A percentile compares a stretch with the other conserved stretches of the same genome.
phyloP scores from a whole-genome alignment of 2,329 filamentous ascomycete species.

The Aureobasidium subglaciale region DNA sequence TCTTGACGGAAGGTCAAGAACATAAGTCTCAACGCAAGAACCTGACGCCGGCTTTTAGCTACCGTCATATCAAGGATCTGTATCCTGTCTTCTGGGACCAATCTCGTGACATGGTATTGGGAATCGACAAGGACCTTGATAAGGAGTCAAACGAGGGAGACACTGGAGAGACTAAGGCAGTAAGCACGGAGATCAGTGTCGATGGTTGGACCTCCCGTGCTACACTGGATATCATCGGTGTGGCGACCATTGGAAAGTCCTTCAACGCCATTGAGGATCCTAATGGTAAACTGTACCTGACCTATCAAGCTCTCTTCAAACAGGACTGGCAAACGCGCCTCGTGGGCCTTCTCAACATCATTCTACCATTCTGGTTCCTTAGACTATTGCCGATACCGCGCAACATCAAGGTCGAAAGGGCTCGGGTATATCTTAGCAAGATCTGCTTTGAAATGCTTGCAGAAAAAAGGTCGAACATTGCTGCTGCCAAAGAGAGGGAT shows the following conservation, averaged over 20 bases:
- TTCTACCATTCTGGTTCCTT: background rate
- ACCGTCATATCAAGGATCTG: conserved; percentile 74
- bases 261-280: conserved; percentile 47
- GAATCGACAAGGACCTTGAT: conserved; percentile 21
- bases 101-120: conserved; percentile 39
- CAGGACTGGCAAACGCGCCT: conserved; percentile 18
- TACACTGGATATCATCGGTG: conserved; percentile 53
- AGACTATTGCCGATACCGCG: conserved; percentile 1
- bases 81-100: conserved; percentile 82
- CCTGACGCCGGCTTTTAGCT: conserved; percentile 77
- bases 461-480: conserved; percentile 36
- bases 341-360: background rate
- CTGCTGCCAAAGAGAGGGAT: conserved; percentile 30
- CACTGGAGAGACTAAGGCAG: conserved; percentile 26
- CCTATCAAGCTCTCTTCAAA: conserved; percentile 46
- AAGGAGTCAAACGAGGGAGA: conserved; percentile 18
- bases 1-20: conserved; percentile 44
- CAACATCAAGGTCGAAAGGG: conserved; percentile 10
- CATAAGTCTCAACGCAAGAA: conserved; percentile 58
- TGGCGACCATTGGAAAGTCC: conserved; percentile 50
- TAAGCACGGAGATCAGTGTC: conserved; percentile 32
- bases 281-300: conserved; percentile 44
- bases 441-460: conserved; percentile 42
- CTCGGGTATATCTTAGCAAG: conserved; percentile 26
- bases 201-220: conserved; percentile 43